These are phyloP conservation scores for Byssochlamys sp. DNA, from an alignment of 2,329 filamentous ascomycete genomes.

Conservation along the genomic window DNA sequence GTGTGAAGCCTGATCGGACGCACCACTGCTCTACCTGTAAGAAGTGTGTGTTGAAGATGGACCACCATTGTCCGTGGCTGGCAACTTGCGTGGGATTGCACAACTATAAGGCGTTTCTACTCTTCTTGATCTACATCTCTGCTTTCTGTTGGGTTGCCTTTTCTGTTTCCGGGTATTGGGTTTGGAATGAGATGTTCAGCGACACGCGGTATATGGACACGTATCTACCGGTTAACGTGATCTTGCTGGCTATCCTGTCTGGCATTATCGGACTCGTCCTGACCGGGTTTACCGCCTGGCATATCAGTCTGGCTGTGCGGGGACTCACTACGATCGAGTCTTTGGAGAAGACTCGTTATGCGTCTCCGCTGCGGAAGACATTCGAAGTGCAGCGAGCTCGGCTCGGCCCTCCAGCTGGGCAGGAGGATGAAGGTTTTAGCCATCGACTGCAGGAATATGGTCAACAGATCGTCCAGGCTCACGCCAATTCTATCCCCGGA, in stretches of 20 bases:
- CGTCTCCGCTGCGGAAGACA: slow-evolving; percentile 65
- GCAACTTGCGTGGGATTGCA: slow-evolving; percentile 86
- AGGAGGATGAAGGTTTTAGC: slow-evolving; percentile 26
- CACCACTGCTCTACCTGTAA: slow-evolving; percentile 95
- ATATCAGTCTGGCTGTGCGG: slow-evolving; percentile 66
- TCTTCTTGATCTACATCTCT: slow-evolving; percentile 83
- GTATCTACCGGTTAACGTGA: slow-evolving; percentile 79
- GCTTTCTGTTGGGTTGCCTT: slow-evolving; percentile 78
- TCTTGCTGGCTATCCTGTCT: slow-evolving; percentile 73
- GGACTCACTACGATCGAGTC: slow-evolving; percentile 94
- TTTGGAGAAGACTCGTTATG: slow-evolving; percentile 87
- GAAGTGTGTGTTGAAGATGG: slow-evolving; percentile 96
- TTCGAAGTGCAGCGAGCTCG: slow-evolving; percentile 57
- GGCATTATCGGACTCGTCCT: slow-evolving; percentile 88
- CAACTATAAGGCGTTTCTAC: slow-evolving; percentile 91
- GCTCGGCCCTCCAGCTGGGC: slow-evolving; percentile 7
- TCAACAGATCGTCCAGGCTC: slow-evolving; percentile 69
- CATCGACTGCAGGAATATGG: slow-evolving; percentile 50
- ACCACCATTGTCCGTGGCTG: slow-evolving; percentile 97
- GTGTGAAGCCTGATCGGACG: slow-evolving; percentile 83
- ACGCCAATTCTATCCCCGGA: slow-evolving; percentile 71
- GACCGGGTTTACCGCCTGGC: slow-evolving; percentile 82
- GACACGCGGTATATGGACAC: slow-evolving; percentile 63
- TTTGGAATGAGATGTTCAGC: slow-evolving; percentile 70
- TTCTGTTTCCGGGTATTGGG: slow-evolving; percentile 66